A percentile compares a stretch with the other conserved stretches of the same genome.
Conservation (phyloP, 2,329 filamentous ascomycete species). For the Calonectria montana region DNA sequence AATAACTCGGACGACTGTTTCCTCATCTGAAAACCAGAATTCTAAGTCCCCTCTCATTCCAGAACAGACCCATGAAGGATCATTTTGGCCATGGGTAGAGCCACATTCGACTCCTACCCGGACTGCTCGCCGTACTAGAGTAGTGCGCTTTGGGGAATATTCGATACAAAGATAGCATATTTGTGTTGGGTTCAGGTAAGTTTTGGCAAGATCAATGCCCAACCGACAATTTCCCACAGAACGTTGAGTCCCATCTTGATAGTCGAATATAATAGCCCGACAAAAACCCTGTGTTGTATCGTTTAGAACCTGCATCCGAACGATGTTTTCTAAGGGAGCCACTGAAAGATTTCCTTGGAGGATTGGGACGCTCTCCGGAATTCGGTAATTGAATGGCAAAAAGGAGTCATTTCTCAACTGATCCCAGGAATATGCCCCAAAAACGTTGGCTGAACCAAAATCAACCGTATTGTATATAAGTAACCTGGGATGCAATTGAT, state of each 20-base stretch:
- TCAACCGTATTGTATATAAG: constrained; percentile 6
- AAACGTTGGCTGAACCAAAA: not conserved
- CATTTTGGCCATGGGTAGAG: not conserved
- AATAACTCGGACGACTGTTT: not conserved
- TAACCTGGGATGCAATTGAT: not conserved
- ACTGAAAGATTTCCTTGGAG: not conserved
- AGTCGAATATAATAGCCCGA: constrained; percentile 10
- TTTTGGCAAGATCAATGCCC: not conserved
- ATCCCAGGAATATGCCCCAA: not conserved
- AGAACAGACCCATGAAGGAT: not conserved
- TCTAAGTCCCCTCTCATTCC: not conserved
- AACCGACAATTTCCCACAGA: constrained; percentile 12
- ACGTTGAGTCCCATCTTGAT: constrained; percentile 14
- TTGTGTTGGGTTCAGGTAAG: not conserved
- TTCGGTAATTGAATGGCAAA: not conserved
- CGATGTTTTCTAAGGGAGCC: not conserved
- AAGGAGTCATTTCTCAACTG: not conserved
- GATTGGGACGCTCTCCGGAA: not conserved
- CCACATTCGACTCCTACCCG: not conserved
- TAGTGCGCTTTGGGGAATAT: not conserved
- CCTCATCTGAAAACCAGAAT: not conserved
- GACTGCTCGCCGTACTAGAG: not conserved
- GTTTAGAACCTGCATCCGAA: not conserved
- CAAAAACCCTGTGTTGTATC: not conserved
- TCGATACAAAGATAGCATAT: not conserved